Evolutionary conservation across 2,329 filamentous ascomycete species (phyloP).

Genomic region (Aspergillus quadricinctus): DNA sequence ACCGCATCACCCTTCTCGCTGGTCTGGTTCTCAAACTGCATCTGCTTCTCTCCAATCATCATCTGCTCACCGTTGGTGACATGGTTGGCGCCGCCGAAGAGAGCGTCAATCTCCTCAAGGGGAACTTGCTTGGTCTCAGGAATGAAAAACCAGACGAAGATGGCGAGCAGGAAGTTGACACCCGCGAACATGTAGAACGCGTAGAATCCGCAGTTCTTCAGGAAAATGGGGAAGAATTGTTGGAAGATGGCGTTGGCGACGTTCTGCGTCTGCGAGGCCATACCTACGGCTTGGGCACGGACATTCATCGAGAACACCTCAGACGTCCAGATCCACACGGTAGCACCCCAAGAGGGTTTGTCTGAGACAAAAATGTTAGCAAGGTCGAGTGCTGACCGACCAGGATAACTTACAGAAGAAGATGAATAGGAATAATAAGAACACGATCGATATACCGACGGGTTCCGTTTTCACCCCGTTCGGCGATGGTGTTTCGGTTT

Average conservation of each 20-base stretch:
- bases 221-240: slow-evolving; percentile 67
- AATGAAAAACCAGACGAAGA: slow-evolving; percentile 50
- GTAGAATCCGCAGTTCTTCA: slow-evolving; percentile 55
- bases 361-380: slow-evolving; percentile 38
- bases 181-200: slow-evolving; percentile 54
- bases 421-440: slow-evolving; percentile 63
- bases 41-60: slow-evolving; percentile 22
- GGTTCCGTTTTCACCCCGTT: slow-evolving; percentile 53
- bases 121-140: slow-evolving; percentile 49
- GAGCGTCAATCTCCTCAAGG: slow-evolving; percentile 35
- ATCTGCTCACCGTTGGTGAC: slow-evolving; percentile 31
- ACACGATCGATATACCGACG: slow-evolving; percentile 65
- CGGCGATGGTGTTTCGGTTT: slow-evolving; percentile 53
- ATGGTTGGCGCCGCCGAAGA: slow-evolving; percentile 37
- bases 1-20: slow-evolving; percentile 9
- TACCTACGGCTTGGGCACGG: slow-evolving; percentile 66
- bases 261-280: slow-evolving; percentile 60
- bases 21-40: slow-evolving; percentile 2
- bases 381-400: slow-evolving; percentile 4
- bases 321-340: slow-evolving; percentile 67
- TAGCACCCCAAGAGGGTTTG: slow-evolving; percentile 67
- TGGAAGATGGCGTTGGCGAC: slow-evolving; percentile 65
- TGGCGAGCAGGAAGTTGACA: slow-evolving; percentile 47
- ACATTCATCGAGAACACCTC: slow-evolving; percentile 69
- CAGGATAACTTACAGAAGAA: slow-evolving; percentile 34